These are phyloP conservation scores for Beauveria caledonica DNA, from an alignment of 2,329 filamentous ascomycete species.

Conservation along the genomic window DNA sequence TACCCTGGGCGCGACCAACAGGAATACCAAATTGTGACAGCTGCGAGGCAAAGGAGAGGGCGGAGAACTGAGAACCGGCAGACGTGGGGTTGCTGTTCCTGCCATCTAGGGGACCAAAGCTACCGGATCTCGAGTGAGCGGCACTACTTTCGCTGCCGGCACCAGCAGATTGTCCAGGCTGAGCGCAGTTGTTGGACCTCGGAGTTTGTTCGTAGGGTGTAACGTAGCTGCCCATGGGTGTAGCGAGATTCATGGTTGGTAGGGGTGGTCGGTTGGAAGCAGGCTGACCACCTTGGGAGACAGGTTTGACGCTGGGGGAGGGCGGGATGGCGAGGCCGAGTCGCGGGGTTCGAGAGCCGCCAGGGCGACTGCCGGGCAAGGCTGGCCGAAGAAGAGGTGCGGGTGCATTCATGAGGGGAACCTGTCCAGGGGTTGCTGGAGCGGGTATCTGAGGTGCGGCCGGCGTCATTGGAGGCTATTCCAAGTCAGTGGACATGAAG, in stretches of 20 bases:
- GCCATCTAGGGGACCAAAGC: slow-evolving; percentile 70
- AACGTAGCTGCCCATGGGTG: slow-evolving; percentile 74
- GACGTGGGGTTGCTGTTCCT: slow-evolving; percentile 74
- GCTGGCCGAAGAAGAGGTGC: slow-evolving; percentile 77
- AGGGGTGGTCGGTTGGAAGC: slow-evolving; percentile 43
- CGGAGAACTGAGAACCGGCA: slow-evolving; percentile 79
- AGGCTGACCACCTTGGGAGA: slow-evolving; percentile 37
- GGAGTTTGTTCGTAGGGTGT: slow-evolving; percentile 60
- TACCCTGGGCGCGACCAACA: slow-evolving; percentile 54
- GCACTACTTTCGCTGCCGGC: slow-evolving; percentile 73
- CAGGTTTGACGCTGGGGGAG: slow-evolving; percentile 73
- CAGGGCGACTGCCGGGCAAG: slow-evolving; percentile 60
- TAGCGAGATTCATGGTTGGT: slow-evolving; percentile 77
- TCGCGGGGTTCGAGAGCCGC: slow-evolving; percentile 60
- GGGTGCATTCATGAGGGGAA: slow-evolving; percentile 61
- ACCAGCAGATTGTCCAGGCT: slow-evolving; percentile 57
- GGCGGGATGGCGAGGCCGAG: slow-evolving; percentile 86
- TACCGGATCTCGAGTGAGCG: slow-evolving; percentile 73
- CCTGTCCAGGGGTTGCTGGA: slow-evolving; percentile 27
- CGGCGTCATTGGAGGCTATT: slow-evolving; percentile 14
- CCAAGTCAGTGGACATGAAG: not conserved
- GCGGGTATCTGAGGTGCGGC: slow-evolving; percentile 18
- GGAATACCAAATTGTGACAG: slow-evolving; percentile 62
- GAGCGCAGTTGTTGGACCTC: slow-evolving; percentile 42
- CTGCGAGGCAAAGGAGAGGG: slow-evolving; percentile 69